Base-by-base conservation (phyloP, 768 basidiomycete genomes). In the Mycena sanguinolenta region DNA sequence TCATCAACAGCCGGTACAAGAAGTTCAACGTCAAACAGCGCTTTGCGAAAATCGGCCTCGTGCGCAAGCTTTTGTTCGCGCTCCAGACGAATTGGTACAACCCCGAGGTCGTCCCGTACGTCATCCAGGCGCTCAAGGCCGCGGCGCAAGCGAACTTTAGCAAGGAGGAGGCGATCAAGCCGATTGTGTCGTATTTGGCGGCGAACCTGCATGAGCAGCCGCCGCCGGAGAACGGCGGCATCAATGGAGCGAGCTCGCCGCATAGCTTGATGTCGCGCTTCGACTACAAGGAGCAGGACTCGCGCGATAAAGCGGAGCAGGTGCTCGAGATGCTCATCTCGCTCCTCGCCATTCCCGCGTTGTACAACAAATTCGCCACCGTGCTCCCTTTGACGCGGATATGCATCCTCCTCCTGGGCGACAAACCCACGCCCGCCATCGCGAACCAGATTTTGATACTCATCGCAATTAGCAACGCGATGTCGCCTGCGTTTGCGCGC, bases 171-270 rank as follows among this genome's bases (percentile, higher is more conserved):
- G 84, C 87, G 0, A 92, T 97, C 75, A 97, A 96, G 76, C 96
- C 97, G 0, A 80, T 96, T 1, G 89, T 95, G 5, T 92, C 95
- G 0, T 97, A 94, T 77, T 82, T 97, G 10, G 93, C 95, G 2
- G 93, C 95, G 0, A 92, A 93, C 76, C 79, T 96, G 16, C 88
- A 92, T 67, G 60, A 58, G 16, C 49, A 42, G 19, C 19, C 38
- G 19, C 63, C 52, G 21, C 21, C 44, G 44, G 44, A 46, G n/a
- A 69, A 69, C 6, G 32, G 46, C 17, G 57, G 27, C 44, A 21
- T 73, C 57, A 52, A 65, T 27, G 71, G 63, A 8, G 77, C 80
- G 17, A 78, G 75, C 36, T 91, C 91, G 8, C 91, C 91, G 0
- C 82, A 80, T 12, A 92, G 91, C 3, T 73, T 86, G n/a, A 79